These are phyloP conservation scores for Rhizopogon salebrosus DNA, from an alignment of 768 basidiomycete genomes.

Conservation along the genomic window DNA sequence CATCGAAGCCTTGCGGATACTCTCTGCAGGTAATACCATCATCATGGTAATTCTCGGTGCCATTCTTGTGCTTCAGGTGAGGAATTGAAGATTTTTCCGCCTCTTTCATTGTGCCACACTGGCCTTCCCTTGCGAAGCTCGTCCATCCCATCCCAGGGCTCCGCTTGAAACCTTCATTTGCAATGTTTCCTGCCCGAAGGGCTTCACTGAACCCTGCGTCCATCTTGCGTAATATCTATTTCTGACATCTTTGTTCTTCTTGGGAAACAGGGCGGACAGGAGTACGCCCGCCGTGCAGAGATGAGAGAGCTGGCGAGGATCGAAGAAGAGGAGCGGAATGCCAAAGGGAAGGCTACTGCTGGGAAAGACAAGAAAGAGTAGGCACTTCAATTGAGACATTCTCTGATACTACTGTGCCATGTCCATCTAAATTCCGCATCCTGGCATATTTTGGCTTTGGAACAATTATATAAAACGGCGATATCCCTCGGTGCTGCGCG, in stretches of 20 bases:
- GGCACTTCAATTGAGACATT: background rate
- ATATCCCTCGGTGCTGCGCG: background rate
- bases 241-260: slow-evolving; percentile 11
- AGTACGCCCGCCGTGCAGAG: slow-evolving; percentile 69
- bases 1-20: slow-evolving; percentile 72
- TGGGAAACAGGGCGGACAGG: slow-evolving; percentile 69
- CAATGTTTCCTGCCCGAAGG: background rate
- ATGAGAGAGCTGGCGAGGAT: slow-evolving; percentile 34
- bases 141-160: background rate
- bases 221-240: slow-evolving; percentile 1
- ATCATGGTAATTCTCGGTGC: slow-evolving; percentile 63
- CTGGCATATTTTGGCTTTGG: background rate
- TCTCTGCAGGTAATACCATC: slow-evolving; percentile 86
- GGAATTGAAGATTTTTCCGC: slow-evolving; percentile 17
- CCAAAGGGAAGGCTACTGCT: slow-evolving; percentile 10
- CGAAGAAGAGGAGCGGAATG: slow-evolving; percentile 32
- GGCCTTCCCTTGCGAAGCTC: slow-evolving; percentile 11
- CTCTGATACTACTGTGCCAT: background rate
- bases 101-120: slow-evolving; percentile 8
- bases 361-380: slow-evolving; percentile 29
- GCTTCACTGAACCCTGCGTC: background rate
- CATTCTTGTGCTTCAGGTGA: slow-evolving; percentile 69
- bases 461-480: background rate
- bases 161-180: background rate
- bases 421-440: background rate